These are phyloP conservation scores for Asparagopsis taxiformis DNA, from an alignment of 31 red algal genomes.

Conservation along the genomic window DNA sequence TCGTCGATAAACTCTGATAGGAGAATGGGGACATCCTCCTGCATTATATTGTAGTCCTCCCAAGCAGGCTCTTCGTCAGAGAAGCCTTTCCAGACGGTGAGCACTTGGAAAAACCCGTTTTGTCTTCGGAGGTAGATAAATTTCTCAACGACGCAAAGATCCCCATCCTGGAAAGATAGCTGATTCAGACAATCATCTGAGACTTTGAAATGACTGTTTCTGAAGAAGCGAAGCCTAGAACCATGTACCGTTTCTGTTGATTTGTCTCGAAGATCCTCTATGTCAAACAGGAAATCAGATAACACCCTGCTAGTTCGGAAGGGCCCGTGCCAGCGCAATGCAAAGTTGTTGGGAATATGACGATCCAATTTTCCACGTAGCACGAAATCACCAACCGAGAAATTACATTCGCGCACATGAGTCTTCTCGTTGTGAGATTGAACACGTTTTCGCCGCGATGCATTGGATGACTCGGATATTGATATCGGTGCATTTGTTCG, in stretches of 20 bases:
- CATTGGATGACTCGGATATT: background rate
- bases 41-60: background rate
- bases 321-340: background rate
- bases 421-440: slow-evolving; percentile 12
- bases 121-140: background rate
- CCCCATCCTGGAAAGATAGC: slow-evolving; percentile 20
- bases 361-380: background rate
- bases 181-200: slow-evolving; percentile 20
- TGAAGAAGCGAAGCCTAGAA: slow-evolving; percentile 14
- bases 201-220: slow-evolving; percentile 24
- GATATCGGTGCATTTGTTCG: background rate
- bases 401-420: background rate
- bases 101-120: background rate
- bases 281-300: slow-evolving; percentile 11
- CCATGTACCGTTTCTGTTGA: background rate
- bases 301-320: background rate
- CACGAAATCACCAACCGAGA: slow-evolving; percentile 1
- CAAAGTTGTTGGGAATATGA: background rate
- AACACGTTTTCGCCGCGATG: background rate
- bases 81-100: background rate
- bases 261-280: background rate
- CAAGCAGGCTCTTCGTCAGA: background rate
- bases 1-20: background rate
- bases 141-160: slow-evolving; percentile 4
- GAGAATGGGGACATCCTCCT: background rate